Evolutionary conservation across 495 filamentous ascomycete species (phyloP).

Genomic region (Lentithecium fluviatile): DNA sequence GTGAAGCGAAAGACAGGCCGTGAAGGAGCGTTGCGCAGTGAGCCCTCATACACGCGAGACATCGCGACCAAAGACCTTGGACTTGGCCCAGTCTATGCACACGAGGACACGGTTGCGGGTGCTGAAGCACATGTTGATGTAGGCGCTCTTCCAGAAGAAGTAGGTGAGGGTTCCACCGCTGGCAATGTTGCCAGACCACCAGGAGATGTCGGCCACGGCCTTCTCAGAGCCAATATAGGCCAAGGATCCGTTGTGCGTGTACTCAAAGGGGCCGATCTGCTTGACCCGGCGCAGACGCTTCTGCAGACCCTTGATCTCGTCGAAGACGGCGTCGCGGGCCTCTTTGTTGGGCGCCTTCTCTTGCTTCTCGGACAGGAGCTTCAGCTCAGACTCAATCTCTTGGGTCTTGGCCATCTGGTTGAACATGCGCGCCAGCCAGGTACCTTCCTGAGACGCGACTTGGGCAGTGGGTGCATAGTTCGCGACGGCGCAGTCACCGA

Average conservation of each 20-base stretch:
- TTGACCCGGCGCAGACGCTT: conserved; percentile 83
- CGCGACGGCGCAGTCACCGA: conserved; percentile 86
- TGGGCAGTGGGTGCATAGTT: conserved; percentile 98
- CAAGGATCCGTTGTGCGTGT: conserved; percentile 92
- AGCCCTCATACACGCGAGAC: conserved; percentile 90
- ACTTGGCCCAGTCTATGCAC: conserved; percentile 91
- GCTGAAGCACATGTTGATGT: conserved; percentile 99
- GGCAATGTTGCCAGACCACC: conserved; percentile 94
- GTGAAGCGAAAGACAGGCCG: no score
- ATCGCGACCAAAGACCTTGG: conserved; percentile 91
- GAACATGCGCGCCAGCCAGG: conserved; percentile 91
- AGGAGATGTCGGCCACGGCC: conserved; percentile 95
- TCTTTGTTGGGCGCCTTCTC: conserved; percentile 60
- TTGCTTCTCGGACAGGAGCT: conserved; percentile 61
- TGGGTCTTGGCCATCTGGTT: conserved; percentile 97
- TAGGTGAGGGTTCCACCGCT: conserved; percentile 67
- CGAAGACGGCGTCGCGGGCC: conserved; percentile 55
- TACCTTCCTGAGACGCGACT: conserved; percentile 93
- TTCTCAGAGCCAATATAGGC: conserved; percentile 98
- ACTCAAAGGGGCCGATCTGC: conserved; percentile 94
- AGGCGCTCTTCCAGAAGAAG: conserved; percentile 96
- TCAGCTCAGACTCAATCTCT: conserved; percentile 69
- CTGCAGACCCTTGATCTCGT: conserved; percentile 79
- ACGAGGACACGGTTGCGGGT: conserved; percentile 92
- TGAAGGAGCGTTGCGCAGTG: background rate